phyloP scores from a whole-genome alignment of 2,329 filamentous ascomycete species.

The Monosporascus sp. region DNA sequence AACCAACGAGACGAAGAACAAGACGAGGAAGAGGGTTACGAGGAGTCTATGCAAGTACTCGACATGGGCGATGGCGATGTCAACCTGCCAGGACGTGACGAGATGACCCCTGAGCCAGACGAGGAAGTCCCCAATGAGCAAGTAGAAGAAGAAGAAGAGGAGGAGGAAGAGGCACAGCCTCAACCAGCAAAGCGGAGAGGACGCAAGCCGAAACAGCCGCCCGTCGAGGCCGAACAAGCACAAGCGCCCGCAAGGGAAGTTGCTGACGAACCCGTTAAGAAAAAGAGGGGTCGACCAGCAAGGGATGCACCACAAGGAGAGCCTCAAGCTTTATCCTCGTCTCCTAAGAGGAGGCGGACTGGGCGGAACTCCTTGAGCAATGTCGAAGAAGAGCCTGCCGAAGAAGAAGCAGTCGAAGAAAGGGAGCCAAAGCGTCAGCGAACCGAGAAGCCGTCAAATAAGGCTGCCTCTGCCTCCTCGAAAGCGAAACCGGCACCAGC shows the following conservation, averaged over 20 bases:
- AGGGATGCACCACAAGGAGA: slow-evolving; percentile 13
- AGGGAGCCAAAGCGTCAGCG: slow-evolving; percentile 21
- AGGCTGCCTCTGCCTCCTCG: slow-evolving; percentile 13
- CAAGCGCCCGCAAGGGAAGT: slow-evolving; percentile 13
- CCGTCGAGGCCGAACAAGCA: slow-evolving; percentile 6
- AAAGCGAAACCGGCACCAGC: slow-evolving; percentile 18
- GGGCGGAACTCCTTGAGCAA: slow-evolving; percentile 17
- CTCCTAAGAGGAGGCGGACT: slow-evolving; percentile 16
- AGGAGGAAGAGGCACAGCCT: slow-evolving; percentile 18
- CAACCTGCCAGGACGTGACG: slow-evolving; percentile 9
- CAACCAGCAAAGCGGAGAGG: slow-evolving; percentile 16
- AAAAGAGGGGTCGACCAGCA: slow-evolving; percentile 20
- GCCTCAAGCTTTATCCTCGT: slow-evolving; percentile 7
- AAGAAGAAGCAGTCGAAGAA: slow-evolving; percentile 12
- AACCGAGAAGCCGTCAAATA: slow-evolving; percentile 13
- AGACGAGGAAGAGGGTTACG: slow-evolving; percentile 19
- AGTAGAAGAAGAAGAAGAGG: slow-evolving; percentile 10
- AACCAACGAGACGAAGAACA: slow-evolving; percentile 16
- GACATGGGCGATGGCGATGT: slow-evolving; percentile 11
- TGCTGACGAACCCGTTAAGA: slow-evolving; percentile 18
- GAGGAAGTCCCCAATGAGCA: slow-evolving; percentile 14
- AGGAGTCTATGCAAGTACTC: slow-evolving; percentile 20
- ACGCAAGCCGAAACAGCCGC: slow-evolving; percentile 19
- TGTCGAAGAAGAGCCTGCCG: slow-evolving; percentile 8
- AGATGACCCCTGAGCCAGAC: slow-evolving; percentile 18